phyloP scores from a whole-genome alignment of 345 rosid species.

The Luvunga scandens region DNA sequence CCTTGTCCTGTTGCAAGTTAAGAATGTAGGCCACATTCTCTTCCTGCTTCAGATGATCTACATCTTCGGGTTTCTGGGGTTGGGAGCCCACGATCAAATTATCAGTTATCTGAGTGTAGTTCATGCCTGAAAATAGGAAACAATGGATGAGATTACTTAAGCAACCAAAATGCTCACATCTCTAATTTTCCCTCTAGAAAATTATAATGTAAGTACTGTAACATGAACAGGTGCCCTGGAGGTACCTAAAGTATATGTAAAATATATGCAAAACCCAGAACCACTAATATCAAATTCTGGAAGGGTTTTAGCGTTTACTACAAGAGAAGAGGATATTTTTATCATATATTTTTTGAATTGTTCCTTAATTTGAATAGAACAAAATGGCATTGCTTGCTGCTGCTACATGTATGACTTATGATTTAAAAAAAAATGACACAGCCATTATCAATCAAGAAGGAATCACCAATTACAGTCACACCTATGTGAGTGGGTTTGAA shows the following conservation, averaged over 20 bases:
- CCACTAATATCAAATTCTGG: background rate
- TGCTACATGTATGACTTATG: background rate
- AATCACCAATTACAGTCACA: background rate
- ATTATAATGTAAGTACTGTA: background rate
- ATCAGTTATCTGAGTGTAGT: conserved; percentile 73
- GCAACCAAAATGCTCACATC: background rate
- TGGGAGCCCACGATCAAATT: conserved; percentile 85
- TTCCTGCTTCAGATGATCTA: conserved; percentile 65
- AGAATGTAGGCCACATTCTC: conserved; percentile 86
- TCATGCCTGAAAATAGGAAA: conserved; percentile 66
- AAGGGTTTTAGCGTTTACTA: background rate
- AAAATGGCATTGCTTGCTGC: background rate
- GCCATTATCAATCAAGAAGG: background rate
- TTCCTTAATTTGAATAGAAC: background rate
- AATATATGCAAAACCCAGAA: background rate
- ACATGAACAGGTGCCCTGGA: background rate
- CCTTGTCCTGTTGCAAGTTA: conserved; percentile 86
- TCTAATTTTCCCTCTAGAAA: background rate
- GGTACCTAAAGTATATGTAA: background rate
- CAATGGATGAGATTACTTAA: conserved; percentile 14
- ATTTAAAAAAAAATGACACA: background rate
- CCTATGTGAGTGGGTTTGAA: background rate
- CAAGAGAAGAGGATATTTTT: background rate
- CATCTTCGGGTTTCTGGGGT: conserved; percentile 85
- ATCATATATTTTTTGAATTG: background rate